Evolutionary conservation across 768 basidiomycete genomes (phyloP).

Genomic region (Pleurotus tuber-regium): DNA sequence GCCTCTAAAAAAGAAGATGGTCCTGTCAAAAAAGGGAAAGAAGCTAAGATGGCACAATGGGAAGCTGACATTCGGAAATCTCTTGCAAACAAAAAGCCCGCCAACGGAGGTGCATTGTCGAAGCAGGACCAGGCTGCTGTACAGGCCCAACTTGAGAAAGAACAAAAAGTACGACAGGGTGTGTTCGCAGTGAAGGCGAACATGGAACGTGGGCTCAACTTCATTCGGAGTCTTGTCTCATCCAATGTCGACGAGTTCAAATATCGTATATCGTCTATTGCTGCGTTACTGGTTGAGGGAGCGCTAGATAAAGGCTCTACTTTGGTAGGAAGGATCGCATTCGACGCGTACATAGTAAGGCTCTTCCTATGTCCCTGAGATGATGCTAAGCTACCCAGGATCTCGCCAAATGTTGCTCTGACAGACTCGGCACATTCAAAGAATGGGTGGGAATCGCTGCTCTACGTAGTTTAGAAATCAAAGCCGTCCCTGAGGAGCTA

Average conservation of each 20-base stretch:
- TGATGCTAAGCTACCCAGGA: conserved; percentile 36
- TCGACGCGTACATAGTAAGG: conserved; percentile 78
- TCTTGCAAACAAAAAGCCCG: conserved; percentile 76
- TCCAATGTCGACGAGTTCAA: conserved; percentile 50
- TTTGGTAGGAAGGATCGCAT: conserved; percentile 62
- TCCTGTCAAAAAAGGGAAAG: conserved; percentile 73
- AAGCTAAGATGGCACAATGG: conserved; percentile 90
- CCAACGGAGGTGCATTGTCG: conserved; percentile 50
- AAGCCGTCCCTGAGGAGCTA: conserved; percentile 68
- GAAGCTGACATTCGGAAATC: conserved; percentile 90
- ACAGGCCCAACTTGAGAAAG: conserved; percentile 79
- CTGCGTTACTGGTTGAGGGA: conserved; percentile 60
- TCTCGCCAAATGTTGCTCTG: conserved; percentile 70
- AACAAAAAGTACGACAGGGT: conserved; percentile 60
- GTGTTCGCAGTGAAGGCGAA: conserved; percentile 53
- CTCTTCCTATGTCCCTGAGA: background rate
- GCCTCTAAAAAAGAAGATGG: conserved; percentile 53
- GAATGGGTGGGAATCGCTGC: conserved; percentile 83
- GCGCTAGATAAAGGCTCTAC: conserved; percentile 56
- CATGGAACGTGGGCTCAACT: conserved; percentile 64
- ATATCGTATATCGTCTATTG: conserved; percentile 54
- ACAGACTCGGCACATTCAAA: conserved; percentile 64
- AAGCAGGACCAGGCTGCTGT: conserved; percentile 88
- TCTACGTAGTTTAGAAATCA: conserved; percentile 66
- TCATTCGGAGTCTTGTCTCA: conserved; percentile 63